Evolutionary conservation across 2,329 filamentous ascomycete genomes (phyloP).

Genomic region (Dothideomycetidae sp.): DNA sequence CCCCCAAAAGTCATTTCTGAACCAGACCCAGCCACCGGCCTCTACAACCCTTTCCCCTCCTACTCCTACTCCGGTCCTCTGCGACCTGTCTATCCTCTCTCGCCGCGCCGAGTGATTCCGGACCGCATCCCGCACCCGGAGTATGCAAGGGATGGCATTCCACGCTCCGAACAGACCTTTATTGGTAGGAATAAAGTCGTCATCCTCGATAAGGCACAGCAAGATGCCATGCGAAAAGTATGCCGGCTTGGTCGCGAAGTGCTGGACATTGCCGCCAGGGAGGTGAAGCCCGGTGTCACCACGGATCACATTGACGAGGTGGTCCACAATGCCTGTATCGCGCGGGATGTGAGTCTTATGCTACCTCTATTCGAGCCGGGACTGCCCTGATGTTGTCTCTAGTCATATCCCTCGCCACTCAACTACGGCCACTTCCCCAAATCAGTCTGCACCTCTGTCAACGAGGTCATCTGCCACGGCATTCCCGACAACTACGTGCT

Average conservation of each 20-base stretch:
- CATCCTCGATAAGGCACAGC: conserved; percentile 63
- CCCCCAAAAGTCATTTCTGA: conserved; percentile 75
- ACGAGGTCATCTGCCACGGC: conserved; percentile 97
- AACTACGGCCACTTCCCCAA: conserved; percentile 97
- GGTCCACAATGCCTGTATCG: conserved; percentile 86
- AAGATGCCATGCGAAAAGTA: conserved; percentile 84
- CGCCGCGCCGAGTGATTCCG: conserved; percentile 56
- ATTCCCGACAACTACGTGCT: conserved; percentile 85
- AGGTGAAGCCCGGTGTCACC: conserved; percentile 76
- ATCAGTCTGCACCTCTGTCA: conserved; percentile 89
- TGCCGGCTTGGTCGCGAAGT: conserved; percentile 81
- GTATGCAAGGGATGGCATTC: conserved; percentile 74
- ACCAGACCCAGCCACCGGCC: conserved; percentile 78
- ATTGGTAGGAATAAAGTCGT: conserved; percentile 64
- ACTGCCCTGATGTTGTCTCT: conserved; percentile 7
- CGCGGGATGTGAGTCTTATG: conserved; percentile 58
- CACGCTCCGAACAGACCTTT: conserved; percentile 48
- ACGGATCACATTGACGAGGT: conserved; percentile 92
- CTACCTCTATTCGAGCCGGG: background rate
- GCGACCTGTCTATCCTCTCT: conserved; percentile 60
- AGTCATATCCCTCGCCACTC: conserved; percentile 89
- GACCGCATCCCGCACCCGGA: conserved; percentile 72
- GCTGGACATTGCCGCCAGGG: conserved; percentile 76
- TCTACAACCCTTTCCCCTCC: conserved; percentile 82
- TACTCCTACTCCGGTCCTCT: conserved; percentile 70